A percentile compares a stretch with the other conserved stretches of the same genome.
Evolutionary conservation across 257 asterid genomes (phyloP).

Genomic region (Nicotiana noctiflora): DNA sequence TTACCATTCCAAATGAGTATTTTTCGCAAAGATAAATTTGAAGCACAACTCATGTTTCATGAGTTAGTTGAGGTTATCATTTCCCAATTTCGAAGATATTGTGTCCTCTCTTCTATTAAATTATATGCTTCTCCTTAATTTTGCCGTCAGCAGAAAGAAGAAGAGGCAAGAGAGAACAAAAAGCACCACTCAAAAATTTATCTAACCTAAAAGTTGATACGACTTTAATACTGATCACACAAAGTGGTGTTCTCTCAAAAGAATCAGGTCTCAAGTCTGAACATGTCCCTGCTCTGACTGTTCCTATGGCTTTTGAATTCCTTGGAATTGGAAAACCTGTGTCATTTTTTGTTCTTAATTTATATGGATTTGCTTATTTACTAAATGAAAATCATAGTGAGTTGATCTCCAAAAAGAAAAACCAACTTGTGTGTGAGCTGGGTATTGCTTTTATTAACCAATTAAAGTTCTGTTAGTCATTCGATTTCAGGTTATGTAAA

Average conservation of each 20-base stretch:
- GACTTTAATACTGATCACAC: not conserved
- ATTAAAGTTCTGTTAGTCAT: not conserved
- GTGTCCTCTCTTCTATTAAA: not conserved
- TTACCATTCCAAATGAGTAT: not conserved
- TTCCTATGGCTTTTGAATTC: not conserved
- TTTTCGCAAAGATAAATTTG: not conserved
- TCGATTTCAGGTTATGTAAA: not conserved
- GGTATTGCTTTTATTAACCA: not conserved
- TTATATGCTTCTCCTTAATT: not conserved
- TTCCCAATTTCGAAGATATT: not conserved
- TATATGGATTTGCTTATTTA: not conserved
- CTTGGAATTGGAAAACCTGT: not conserved
- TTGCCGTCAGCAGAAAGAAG: not conserved
- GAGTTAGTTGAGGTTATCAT: not conserved
- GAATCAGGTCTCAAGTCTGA: not conserved
- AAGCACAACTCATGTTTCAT: not conserved
- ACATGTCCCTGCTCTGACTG: not conserved
- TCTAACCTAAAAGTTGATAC: not conserved
- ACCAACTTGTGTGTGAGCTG: not conserved
- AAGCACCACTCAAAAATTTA: not conserved
- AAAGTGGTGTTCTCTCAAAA: not conserved
- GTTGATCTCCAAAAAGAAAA: not conserved
- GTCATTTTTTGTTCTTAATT: not conserved
- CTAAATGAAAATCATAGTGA: not conserved
- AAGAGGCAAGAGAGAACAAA: not conserved